These are phyloP conservation scores for Rhodotorula babjevae DNA, from an alignment of 768 basidiomycete genomes.

Conservation along the genomic window DNA sequence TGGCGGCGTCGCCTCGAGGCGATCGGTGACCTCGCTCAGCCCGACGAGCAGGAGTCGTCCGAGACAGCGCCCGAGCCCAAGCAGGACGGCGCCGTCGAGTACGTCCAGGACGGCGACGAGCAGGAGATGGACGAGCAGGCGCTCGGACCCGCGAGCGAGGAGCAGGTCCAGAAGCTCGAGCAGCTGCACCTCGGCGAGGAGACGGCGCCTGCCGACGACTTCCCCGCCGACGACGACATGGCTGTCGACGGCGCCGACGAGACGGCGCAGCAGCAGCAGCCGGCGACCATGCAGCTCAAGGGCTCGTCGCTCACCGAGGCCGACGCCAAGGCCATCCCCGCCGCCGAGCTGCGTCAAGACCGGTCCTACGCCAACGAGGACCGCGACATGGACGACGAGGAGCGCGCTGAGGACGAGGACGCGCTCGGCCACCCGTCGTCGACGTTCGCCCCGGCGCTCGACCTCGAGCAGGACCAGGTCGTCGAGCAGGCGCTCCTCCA, in stretches of 20 bases:
- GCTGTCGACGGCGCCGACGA: constrained; percentile 35
- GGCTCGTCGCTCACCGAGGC: constrained; percentile 33
- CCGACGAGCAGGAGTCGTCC: constrained; percentile 48
- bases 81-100: constrained; percentile 57
- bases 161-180: constrained; percentile 72
- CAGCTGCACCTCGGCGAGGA: constrained; percentile 73
- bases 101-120: constrained; percentile 64
- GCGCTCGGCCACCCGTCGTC: constrained; percentile 50
- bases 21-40: constrained; percentile 57
- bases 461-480: constrained; percentile 45
- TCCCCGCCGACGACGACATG: constrained; percentile 61
- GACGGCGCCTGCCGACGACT: constrained; percentile 69
- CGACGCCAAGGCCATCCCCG: constrained; percentile 49
- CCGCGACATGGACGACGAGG: constrained; percentile 42
- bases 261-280: constrained; percentile 20
- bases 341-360: constrained; percentile 34
- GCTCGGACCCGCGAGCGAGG: constrained; percentile 76
- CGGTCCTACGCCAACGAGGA: constrained; percentile 38
- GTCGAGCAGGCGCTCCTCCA: constrained; percentile 58
- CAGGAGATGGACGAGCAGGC: constrained; percentile 69
- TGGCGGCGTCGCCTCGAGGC: constrained; percentile 78
- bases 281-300: constrained; percentile 35
- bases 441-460: constrained; percentile 39
- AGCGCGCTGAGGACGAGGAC: constrained; percentile 52
- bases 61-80: constrained; percentile 43